These are phyloP conservation scores for Coniochaeta sp. DNA, from an alignment of 2,329 filamentous ascomycete species.

Conservation along the genomic window DNA sequence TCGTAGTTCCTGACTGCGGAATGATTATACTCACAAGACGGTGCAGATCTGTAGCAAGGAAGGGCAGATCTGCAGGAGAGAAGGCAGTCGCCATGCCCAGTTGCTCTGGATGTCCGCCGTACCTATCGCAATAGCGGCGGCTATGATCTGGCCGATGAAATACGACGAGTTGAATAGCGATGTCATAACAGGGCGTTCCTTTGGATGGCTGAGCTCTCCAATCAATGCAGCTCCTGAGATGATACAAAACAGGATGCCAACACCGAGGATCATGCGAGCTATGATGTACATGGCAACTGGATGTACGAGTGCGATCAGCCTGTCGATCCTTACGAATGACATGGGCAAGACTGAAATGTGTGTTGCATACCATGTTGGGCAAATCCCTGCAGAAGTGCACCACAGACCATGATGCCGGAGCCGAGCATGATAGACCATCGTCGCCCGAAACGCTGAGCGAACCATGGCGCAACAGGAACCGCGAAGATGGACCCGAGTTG, in stretches of 20 bases:
- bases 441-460: conserved; percentile 42
- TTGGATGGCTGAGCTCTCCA: conserved; percentile 52
- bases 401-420: conserved; percentile 45
- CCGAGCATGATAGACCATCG: conserved; percentile 51
- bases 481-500: conserved; percentile 46
- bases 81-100: conserved; percentile 37
- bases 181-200: conserved; percentile 50
- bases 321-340: too few species aligned
- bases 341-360: too few species aligned
- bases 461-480: conserved; percentile 43
- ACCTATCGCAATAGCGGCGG: conserved; percentile 42
- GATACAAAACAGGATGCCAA: conserved; percentile 53
- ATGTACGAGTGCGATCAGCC: neutral
- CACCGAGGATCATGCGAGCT: conserved; percentile 51
- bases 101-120: conserved; percentile 31
- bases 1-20: neutral
- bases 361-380: conserved; percentile 31
- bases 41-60: conserved; percentile 31
- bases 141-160: conserved; percentile 42
- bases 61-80: conserved; percentile 35
- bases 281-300: conserved; percentile 47
- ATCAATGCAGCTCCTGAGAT: conserved; percentile 51
- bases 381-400: conserved; percentile 47
- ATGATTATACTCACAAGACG: conserved; percentile 22
- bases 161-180: conserved; percentile 54